Conservation (phyloP, 177 flowering plant genomes). For the Vitis hybrid region DNA sequence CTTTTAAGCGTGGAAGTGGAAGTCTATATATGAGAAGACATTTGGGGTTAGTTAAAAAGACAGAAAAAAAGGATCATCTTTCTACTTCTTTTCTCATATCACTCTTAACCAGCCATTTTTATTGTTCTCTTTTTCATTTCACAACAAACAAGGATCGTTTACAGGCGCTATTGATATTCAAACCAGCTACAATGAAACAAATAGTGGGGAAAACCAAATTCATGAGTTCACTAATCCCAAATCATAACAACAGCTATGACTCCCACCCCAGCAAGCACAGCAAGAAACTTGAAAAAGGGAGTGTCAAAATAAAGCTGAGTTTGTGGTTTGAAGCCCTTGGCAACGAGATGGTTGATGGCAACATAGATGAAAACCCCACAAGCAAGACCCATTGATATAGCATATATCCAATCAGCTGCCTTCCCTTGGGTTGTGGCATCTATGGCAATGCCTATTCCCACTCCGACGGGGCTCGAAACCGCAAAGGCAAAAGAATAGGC, state of each 20-base stretch:
- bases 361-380: slow-evolving; percentile 84
- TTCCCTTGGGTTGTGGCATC: slow-evolving; percentile 68
- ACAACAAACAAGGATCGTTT: too few species aligned
- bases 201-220: not conserved
- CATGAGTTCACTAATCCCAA: slow-evolving; percentile 46
- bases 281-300: slow-evolving; percentile 60
- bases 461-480: slow-evolving; percentile 83
- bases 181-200: not conserved
- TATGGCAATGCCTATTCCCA: slow-evolving; percentile 79
- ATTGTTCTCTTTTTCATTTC: too few species aligned
- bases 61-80: too few species aligned
- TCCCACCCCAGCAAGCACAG: slow-evolving; percentile 69
- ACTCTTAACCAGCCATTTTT: too few species aligned
- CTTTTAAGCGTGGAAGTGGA: not conserved
- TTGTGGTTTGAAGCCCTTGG: slow-evolving; percentile 70
- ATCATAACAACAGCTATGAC: slow-evolving; percentile 84
- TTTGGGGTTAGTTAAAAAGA: too few species aligned
- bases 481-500: slow-evolving; percentile 84
- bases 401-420: slow-evolving; percentile 74
- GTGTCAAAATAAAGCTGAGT: slow-evolving; percentile 44
- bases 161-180: not conserved
- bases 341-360: slow-evolving; percentile 78
- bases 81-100: too few species aligned
- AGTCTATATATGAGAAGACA: too few species aligned
- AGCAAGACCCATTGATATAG: slow-evolving; percentile 82